Conservation (phyloP, 2,329 filamentous ascomycete genomes). For the Aureobasidium sp. region DNA sequence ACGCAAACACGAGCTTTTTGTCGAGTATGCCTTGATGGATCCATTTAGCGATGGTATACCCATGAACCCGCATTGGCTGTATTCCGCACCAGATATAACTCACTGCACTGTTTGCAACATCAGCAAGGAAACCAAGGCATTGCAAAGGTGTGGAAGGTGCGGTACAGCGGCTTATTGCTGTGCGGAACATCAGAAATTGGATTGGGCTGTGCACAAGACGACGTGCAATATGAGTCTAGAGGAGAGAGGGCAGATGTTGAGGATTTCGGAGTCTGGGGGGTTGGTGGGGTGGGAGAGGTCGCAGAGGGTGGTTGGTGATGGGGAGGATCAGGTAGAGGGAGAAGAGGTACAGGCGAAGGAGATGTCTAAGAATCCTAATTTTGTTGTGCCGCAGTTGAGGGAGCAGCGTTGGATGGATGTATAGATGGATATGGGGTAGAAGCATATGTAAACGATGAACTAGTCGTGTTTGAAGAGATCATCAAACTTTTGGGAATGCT, state of each 20-base stretch:
- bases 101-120: conserved; percentile 18
- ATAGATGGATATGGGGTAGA: neutral
- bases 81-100: conserved; percentile 15
- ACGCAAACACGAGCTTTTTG: conserved; percentile 19
- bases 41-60: conserved; percentile 20
- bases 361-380: conserved; percentile 2
- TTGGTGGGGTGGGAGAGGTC: conserved; percentile 15
- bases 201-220: conserved; percentile 22
- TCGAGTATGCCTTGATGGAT: conserved; percentile 19
- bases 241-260: conserved; percentile 21
- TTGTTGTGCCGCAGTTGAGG: neutral
- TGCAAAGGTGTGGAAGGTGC: conserved; percentile 20
- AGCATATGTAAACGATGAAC: no score
- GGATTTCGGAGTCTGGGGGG: conserved; percentile 18
- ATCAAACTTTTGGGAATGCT: no score
- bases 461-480: no score
- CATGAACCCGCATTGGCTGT: conserved; percentile 23
- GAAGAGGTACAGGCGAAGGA: neutral
- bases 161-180: conserved; percentile 23
- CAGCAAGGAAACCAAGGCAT: neutral
- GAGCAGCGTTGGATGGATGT: neutral
- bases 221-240: conserved; percentile 20
- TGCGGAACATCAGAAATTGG: conserved; percentile 17
- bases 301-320: neutral
- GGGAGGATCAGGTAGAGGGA: neutral